A percentile compares a stretch with the other conserved stretches of the same genome.
Conservation (phyloP, 176 grass and related monocot species). For the Guadua angustifolia region DNA sequence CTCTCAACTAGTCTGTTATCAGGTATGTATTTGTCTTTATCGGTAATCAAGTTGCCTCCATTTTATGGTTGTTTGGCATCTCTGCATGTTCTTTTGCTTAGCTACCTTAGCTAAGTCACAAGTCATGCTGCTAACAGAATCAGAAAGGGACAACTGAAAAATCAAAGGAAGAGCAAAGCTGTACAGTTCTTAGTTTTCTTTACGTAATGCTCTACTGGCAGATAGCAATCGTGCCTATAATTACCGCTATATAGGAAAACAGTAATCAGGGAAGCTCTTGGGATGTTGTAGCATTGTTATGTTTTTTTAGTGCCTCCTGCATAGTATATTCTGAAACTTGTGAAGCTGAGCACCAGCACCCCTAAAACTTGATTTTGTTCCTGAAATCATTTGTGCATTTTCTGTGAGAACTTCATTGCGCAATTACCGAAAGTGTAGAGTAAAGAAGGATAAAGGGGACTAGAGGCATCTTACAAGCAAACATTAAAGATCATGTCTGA, state of each 20-base stretch:
- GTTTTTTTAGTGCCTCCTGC: not conserved
- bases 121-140: slow-evolving; percentile 18
- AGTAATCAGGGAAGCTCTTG: not conserved
- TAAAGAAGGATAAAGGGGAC: not conserved
- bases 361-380: not conserved
- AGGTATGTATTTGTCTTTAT: slow-evolving; percentile 47
- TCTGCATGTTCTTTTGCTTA: not conserved
- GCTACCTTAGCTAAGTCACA: slow-evolving; percentile 5
- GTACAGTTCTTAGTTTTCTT: slow-evolving; percentile 22
- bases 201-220: slow-evolving; percentile 1
- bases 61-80: slow-evolving; percentile 35
- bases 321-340: slow-evolving; percentile 33
- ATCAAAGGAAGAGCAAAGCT: not conserved
- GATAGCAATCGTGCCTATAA: not conserved
- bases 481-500: not conserved
- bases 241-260: not conserved
- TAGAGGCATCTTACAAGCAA: not conserved
- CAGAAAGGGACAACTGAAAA: not conserved
- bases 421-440: not conserved
- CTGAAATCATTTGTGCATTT: slow-evolving; percentile 13
- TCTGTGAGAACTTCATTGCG: not conserved
- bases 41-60: not conserved
- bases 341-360: not conserved
- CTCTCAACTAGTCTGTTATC: slow-evolving; percentile 75
- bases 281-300: not conserved